Base-by-base conservation (phyloP, 805 yeast genomes). In the Hyphopichia homilentoma region DNA sequence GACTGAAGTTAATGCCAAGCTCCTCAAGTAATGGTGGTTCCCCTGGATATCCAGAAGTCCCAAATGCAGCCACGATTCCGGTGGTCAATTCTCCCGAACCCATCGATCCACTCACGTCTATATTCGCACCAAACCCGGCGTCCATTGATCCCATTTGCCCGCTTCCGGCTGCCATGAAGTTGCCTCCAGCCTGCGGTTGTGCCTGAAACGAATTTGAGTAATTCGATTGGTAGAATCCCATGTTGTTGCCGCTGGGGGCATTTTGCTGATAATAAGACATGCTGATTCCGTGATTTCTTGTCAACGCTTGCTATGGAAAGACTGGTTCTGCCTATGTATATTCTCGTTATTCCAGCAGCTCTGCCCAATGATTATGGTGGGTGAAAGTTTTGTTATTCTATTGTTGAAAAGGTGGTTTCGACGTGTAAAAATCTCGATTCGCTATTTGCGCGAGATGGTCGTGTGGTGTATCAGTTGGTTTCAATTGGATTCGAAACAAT, bases 21-120 rank as follows among this genome's bases (percentile, higher is more conserved):
- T 93, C 98, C 54, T 93, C 95, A 32, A 93, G 65, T 28, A 93
- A 65, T 2, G 97, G 88, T 0, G 95, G 89, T 57, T 93, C 98
- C n/a, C 88, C 90, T 0, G 96, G 80, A 52, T 93, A 93, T 1
- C 98, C 98, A 1, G 83, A 70, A 0, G 96, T 84, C 2, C 96
- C 85, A 49, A 93, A 81, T 0, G 97, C 98, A 4, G 96, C 95
- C 4, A 94, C 57, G 29, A 88, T 52, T 1, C 98, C 98, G 0
- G 77, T 65, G 1, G 86, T 71, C 30, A 90, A 65, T 33, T 68
- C 67, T 39, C 73, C 61, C 11, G 47, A 47, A 8, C 67, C 69
- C 70, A 68, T 68, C 12, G 50, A 54, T 5, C 73, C 73, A 17
- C 64, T 52, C 14, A 68, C 60, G 35, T 63, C 68, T 20, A 57